Conservation (phyloP, 73 alveolate genomes). For the Tetrahymena thermophila region DNA sequence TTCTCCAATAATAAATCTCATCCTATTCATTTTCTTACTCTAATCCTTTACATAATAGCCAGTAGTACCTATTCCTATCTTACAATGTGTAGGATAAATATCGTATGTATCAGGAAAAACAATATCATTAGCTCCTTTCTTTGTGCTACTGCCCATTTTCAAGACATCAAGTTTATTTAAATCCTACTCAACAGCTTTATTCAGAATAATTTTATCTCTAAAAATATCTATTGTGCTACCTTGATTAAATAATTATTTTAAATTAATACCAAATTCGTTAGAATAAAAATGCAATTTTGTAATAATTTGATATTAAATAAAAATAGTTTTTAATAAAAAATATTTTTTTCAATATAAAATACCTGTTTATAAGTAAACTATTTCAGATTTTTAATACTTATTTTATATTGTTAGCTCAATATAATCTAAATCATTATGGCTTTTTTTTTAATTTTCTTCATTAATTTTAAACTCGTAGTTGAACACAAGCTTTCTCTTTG, state of each 20-base stretch:
- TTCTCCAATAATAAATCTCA: background rate
- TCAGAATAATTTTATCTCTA: background rate
- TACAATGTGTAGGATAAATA: background rate
- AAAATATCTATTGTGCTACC: background rate
- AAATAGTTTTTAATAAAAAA: no score
- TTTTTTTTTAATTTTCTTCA: background rate
- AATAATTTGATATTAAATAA: no score
- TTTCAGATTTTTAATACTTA: background rate
- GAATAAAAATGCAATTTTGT: no score
- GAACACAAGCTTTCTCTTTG: background rate
- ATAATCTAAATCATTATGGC: background rate
- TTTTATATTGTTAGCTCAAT: background rate
- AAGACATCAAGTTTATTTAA: background rate
- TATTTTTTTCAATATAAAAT: background rate
- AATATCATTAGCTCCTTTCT: background rate
- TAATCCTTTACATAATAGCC: background rate
- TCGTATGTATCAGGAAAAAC: background rate
- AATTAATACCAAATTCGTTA: background rate
- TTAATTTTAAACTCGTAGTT: background rate
- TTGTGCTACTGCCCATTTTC: background rate
- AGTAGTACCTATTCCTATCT: background rate
- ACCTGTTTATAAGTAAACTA: background rate
- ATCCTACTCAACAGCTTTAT: background rate
- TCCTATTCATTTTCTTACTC: background rate
- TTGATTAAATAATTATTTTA: background rate